A percentile compares a stretch with the other conserved stretches of the same genome.
Evolutionary conservation across 495 filamentous ascomycete species (phyloP).

Genomic region (Talaromyces stipitatus): DNA sequence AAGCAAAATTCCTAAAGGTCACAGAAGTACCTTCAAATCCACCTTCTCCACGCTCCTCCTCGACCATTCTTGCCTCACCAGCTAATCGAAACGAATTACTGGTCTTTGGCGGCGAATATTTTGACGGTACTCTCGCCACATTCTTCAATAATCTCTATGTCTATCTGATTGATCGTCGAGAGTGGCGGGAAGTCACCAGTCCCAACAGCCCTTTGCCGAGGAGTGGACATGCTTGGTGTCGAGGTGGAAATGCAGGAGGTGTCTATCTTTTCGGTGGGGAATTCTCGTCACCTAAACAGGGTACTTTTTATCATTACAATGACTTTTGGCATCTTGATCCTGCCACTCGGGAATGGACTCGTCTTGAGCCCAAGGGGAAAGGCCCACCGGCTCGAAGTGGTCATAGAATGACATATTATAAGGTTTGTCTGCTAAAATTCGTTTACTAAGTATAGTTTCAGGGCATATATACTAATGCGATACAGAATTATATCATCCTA

Average conservation of each 20-base stretch:
- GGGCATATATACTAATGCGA: conserved; percentile 2
- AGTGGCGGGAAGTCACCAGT: conserved; percentile 82
- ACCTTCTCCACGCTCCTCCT: conserved; percentile 68
- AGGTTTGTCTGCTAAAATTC: conserved; percentile 42
- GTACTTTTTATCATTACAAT: conserved; percentile 98
- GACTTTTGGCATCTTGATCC: conserved; percentile 94
- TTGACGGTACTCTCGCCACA: conserved; percentile 52
- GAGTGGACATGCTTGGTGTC: conserved; percentile 87
- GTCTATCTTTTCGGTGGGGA: conserved; percentile 89
- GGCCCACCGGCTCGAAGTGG: conserved; percentile 84
- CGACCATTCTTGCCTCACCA: conserved; percentile 76
- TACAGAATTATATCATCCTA: conserved; percentile 59
- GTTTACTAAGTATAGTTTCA: conserved; percentile 24
- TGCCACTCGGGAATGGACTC: conserved; percentile 75
- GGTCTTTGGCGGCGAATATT: conserved; percentile 78
- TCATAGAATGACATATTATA: conserved; percentile 92
- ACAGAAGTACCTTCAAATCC: conserved; percentile 73
- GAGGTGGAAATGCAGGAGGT: conserved; percentile 75
- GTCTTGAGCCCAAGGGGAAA: conserved; percentile 80
- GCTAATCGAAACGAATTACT: conserved; percentile 83
- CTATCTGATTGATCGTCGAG: conserved; percentile 76
- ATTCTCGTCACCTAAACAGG: conserved; percentile 81
- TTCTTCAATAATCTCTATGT: conserved; percentile 76
- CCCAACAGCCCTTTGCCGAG: conserved; percentile 89
- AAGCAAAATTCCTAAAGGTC: conserved; percentile 88